A percentile compares a stretch with the other conserved stretches of the same genome.
Evolutionary conservation across 768 basidiomycete species (phyloP).

Genomic region (Nidularia sp.): DNA sequence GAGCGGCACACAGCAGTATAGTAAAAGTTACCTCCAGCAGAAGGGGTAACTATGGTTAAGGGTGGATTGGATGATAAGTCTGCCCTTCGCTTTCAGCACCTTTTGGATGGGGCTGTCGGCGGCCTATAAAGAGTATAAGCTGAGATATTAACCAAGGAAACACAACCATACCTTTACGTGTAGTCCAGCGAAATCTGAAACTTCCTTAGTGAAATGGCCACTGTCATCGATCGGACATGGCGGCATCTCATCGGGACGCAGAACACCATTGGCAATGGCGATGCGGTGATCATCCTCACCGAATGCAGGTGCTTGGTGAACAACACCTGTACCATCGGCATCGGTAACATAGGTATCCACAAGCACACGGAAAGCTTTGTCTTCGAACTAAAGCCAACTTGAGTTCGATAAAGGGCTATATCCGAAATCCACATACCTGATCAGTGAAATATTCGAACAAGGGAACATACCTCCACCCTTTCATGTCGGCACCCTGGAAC

Average conservation of each 20-base stretch:
- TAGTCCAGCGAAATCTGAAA: conserved; percentile 83
- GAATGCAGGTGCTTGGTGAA: conserved; percentile 97
- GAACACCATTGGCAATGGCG: conserved; percentile 76
- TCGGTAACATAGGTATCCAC: conserved; percentile 92
- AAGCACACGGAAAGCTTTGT: conserved; percentile 86
- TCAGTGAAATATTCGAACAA: conserved; percentile 97
- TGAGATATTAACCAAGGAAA: neutral
- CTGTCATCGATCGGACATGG: conserved; percentile 94
- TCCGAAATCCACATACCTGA: conserved; percentile 44
- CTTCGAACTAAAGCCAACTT: conserved; percentile 62
- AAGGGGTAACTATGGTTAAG: conserved; percentile 91
- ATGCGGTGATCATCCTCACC: conserved; percentile 99
- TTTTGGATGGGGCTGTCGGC: conserved; percentile 96
- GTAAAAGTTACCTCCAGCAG: conserved; percentile 81
- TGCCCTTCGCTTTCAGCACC: conserved; percentile 78
- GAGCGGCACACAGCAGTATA: neutral
- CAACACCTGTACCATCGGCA: conserved; percentile 93
- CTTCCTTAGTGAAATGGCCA: conserved; percentile 84
- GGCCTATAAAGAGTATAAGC: conserved; percentile 38
- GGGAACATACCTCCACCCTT: conserved; percentile 93
- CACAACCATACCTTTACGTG: conserved; percentile 72
- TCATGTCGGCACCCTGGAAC: conserved; percentile 90
- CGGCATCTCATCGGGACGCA: conserved; percentile 88
- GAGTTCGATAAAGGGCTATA: neutral
- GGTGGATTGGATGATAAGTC: conserved; percentile 84